A percentile compares a stretch with the other conserved stretches of the same genome.
Evolutionary conservation across 352 stramenopile genomes (phyloP).

Genomic region (Aphanomyces stellatus): DNA sequence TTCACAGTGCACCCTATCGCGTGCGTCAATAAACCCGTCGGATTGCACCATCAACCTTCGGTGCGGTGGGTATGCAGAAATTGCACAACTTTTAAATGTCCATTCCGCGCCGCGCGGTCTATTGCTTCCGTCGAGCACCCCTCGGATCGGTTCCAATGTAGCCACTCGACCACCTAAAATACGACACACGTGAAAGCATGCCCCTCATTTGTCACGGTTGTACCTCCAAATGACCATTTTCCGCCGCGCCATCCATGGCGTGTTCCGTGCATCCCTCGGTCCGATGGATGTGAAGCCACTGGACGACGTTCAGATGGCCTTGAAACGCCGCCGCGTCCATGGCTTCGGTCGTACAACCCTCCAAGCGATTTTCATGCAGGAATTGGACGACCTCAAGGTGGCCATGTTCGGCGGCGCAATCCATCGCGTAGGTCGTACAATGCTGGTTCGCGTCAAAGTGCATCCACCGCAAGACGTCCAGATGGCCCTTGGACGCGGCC

Average conservation of each 20-base stretch:
- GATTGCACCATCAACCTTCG: neutral
- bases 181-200: neutral
- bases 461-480: conserved; percentile 16
- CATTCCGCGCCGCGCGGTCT: conserved; percentile 22
- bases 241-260: conserved; percentile 14
- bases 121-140: conserved; percentile 20
- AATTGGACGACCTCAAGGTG: conserved; percentile 29
- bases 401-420: conserved; percentile 32
- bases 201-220: neutral
- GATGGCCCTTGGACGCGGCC: conserved; percentile 14
- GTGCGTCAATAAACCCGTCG: neutral
- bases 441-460: conserved; percentile 29
- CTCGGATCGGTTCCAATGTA: conserved; percentile 24
- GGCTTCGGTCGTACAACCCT: conserved; percentile 5
- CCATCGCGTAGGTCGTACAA: conserved; percentile 39
- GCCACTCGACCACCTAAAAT: conserved; percentile 19
- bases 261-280: conserved; percentile 14
- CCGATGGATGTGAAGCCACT: conserved; percentile 20
- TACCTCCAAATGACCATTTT: conserved; percentile 19
- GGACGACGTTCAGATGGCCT: conserved; percentile 24
- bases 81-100: conserved; percentile 26
- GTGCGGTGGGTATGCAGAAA: conserved; percentile 24
- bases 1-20: conserved; percentile 21
- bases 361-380: conserved; percentile 20
- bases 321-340: conserved; percentile 19